Percentiles rank a stretch among this genome's conserved stretches.
Evolutionary conservation across 768 basidiomycete genomes (phyloP).

Genomic region (Psilocybe cubensis): DNA sequence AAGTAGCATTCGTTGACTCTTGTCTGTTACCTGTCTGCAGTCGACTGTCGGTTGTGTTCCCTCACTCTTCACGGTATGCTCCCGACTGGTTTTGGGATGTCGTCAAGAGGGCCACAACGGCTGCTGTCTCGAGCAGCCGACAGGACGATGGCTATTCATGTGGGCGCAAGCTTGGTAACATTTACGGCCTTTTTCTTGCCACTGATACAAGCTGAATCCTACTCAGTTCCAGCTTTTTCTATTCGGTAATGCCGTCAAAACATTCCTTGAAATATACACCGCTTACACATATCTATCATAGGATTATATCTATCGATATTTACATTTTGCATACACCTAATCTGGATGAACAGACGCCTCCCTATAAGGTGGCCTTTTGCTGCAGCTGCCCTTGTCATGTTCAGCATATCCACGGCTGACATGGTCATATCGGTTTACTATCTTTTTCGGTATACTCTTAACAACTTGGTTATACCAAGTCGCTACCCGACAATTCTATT

Average conservation of each 20-base stretch:
- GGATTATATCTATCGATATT: constrained; percentile 18
- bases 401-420: constrained; percentile 18
- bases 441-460: constrained; percentile 15
- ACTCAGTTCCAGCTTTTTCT: constrained; percentile 20
- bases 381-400: constrained; percentile 12
- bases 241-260: constrained; percentile 14
- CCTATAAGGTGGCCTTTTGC: constrained; percentile 14
- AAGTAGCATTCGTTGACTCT: neutral
- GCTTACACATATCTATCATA: neutral
- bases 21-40: neutral
- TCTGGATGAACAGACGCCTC: constrained; percentile 13
- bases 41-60: neutral
- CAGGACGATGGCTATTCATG: constrained; percentile 8
- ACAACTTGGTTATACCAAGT: constrained; percentile 7
- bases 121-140: neutral
- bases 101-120: neutral
- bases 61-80: neutral
- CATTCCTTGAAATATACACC: neutral
- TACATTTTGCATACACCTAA: constrained; percentile 14
- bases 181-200: neutral
- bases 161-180: constrained; percentile 19
- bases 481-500: constrained; percentile 13
- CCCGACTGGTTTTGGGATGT: neutral
- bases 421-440: constrained; percentile 14
- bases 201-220: neutral